Evolutionary conservation across 2,329 filamentous ascomycete genomes (phyloP).

Genomic region (Alternaria brassicae): DNA sequence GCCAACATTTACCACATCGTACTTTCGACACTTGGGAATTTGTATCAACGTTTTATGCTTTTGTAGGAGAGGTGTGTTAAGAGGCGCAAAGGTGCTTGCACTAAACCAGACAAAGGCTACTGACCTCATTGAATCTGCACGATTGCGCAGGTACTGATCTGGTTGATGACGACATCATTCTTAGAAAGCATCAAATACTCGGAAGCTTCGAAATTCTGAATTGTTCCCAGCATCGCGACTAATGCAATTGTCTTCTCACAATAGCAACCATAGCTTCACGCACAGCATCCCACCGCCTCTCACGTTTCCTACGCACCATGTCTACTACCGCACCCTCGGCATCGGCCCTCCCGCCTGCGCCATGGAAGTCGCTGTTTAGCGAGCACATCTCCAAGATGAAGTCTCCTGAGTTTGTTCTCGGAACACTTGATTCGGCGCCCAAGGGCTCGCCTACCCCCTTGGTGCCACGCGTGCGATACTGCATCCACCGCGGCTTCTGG

Average conservation of each 20-base stretch:
- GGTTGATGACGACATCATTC: constrained; percentile 32
- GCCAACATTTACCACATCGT: not conserved
- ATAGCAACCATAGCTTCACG: constrained; percentile 51
- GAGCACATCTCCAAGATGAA: constrained; percentile 58
- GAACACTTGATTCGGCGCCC: constrained; percentile 57
- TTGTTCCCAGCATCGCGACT: constrained; percentile 2
- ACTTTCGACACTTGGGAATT: not conserved
- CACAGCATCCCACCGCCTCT: constrained; percentile 47
- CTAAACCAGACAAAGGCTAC: constrained; percentile 1
- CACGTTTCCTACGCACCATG: constrained; percentile 54
- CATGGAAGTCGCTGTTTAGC: constrained; percentile 61
- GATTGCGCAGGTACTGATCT: constrained; percentile 12
- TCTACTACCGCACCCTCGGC: constrained; percentile 53
- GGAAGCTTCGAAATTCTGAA: not conserved
- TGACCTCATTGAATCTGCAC: constrained; percentile 19
- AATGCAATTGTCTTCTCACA: not conserved
- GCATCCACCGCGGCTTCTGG: constrained; percentile 88
- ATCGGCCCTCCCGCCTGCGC: constrained; percentile 52
- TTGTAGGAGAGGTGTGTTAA: not conserved
- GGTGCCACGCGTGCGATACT: constrained; percentile 71
- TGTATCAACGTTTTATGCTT: not conserved
- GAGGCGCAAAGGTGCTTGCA: not conserved
- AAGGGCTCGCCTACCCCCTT: constrained; percentile 51
- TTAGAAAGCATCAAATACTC: constrained; percentile 9
- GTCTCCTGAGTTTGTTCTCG: constrained; percentile 59